Conservation (phyloP, 1,139 yeast genomes). For the Candida pseudoviswanathii region DNA sequence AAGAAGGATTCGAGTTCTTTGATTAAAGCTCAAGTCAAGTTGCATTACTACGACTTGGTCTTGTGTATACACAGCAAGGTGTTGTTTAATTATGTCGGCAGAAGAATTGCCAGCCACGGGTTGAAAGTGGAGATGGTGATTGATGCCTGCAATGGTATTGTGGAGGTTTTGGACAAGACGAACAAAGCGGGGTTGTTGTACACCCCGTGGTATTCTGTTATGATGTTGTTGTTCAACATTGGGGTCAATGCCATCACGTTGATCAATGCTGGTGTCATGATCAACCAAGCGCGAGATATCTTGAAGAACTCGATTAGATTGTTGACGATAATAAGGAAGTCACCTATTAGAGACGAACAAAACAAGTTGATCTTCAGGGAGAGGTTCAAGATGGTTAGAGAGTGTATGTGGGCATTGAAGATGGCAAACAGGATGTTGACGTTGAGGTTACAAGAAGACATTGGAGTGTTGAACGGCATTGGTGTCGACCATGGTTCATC, state of each 20-base stretch:
- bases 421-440: slow-evolving; percentile 55
- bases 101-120: slow-evolving; percentile 34
- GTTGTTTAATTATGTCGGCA: slow-evolving; percentile 37
- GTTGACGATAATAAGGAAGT: slow-evolving; percentile 28
- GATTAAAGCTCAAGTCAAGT: slow-evolving; percentile 40
- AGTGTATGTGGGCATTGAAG: slow-evolving; percentile 65
- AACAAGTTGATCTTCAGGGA: slow-evolving; percentile 41
- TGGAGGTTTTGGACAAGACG: slow-evolving; percentile 36
- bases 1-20: slow-evolving; percentile 20
- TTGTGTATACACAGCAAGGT: slow-evolving; percentile 40
- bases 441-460: slow-evolving; percentile 47
- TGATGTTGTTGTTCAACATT: slow-evolving; percentile 49
- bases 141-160: slow-evolving; percentile 36
- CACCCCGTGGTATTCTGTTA: slow-evolving; percentile 58
- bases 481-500: slow-evolving; percentile 63
- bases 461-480: slow-evolving; percentile 34
- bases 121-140: slow-evolving; percentile 36
- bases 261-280: slow-evolving; percentile 44
- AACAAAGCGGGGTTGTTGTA: slow-evolving; percentile 37
- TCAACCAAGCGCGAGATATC: slow-evolving; percentile 26
- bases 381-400: slow-evolving; percentile 60
- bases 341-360: slow-evolving; percentile 34
- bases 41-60: slow-evolving; percentile 44
- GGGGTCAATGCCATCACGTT: slow-evolving; percentile 50
- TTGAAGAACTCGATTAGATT: slow-evolving; percentile 30